Evolutionary conservation across 2,329 filamentous ascomycete species (phyloP), one percentile per base, ranked within the genome.

Genomic region (Sclerotinia borealis): DNA sequence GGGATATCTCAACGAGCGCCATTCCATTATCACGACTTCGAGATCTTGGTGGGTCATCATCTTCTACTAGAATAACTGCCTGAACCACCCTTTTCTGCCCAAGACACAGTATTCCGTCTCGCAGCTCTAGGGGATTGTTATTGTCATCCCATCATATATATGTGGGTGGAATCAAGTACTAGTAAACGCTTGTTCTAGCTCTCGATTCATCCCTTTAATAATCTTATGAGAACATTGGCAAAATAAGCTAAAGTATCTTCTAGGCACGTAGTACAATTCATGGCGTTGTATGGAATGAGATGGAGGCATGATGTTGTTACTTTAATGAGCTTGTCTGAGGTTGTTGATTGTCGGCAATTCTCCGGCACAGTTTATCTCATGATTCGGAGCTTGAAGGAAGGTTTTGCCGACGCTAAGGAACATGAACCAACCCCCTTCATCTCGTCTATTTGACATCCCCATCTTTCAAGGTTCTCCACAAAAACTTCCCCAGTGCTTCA

Each of bases 281-380:
- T 7, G 37, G 27, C 34, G 27, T 7, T 56, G 15, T 45, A 2
- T 41, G 51, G 17, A 41, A 17, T 15, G 10, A 39, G 31, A 51
- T 34, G 22, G 22, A 52, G 34, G 19, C 11, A 43, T n/a, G 39
- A 51, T 36, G 31, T 27, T 43, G 19, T 43, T 43, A 13, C 43
- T 43, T 3, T 43, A 11, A 5, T 34, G 3, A 10, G 4, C 25
- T 3, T 43, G 37, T 31, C 37, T 56, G 41, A 56, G 15, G 27
- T 56, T 56, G 39, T 56, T 56, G 17, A 43, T 25, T 22, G 19
- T 56, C 54, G 39, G 54, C 29, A 43, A 45, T 56, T 56, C 27
- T 56, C n/a, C 54, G 54, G 52, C 43, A 47, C n/a, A 17, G 13
- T 17, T 37, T 9, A 1, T 11, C 36, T 10, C 36, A 37, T 11